Evolutionary conservation across 768 basidiomycete species (phyloP), one percentile per base, ranked within the genome.

Genomic region (Suillus lakei): DNA sequence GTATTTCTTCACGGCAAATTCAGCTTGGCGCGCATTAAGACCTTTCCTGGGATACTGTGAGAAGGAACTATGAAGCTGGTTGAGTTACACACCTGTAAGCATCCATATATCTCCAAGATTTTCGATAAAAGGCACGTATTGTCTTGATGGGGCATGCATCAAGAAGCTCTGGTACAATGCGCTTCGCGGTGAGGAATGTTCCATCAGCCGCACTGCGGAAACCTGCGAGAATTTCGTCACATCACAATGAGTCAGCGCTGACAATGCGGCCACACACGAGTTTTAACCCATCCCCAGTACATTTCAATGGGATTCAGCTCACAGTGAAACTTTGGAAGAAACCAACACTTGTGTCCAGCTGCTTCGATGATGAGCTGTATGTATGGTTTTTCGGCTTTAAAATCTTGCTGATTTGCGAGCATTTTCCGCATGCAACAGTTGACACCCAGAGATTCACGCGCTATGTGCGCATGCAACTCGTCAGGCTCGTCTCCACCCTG

Each of bases 341-440:
- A 66, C 34, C 12, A 43, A 39, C 65, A 66, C 8, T 28, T 65
- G 61, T 72, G 70, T 3, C 70, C 72, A 61, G 62, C 69, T 59
- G 28, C 67, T 67, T 73, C 68, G 30, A 72, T 68, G 30, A 70
- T 16, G 15, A 65, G 8, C 61, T 72, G 71, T 21, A 73, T n/a
- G 7, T 69, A 39, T 15, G 71, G 68, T 39, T 71, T 73, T 51
- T 73, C 70, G 10, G 43, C 59, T 58, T 60, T 60, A 18, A 72
- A 71, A 53, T 71, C 73, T 9, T 64, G 61, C 54, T 73, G 71
- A 28, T 62, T 62, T 18, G 64, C 34, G 21, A 73, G 66, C 26
- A 69, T 62, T 23, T 69, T 65, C 51, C 66, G 59, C 71, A 72
- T 72, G 64, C 71, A 73, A 66, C 71, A 73, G 53, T 64, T 34